Evolutionary conservation across 768 basidiomycete genomes (phyloP), one percentile per base, ranked within the genome.

Genomic region (Phlebiopsis flavidoalba): DNA sequence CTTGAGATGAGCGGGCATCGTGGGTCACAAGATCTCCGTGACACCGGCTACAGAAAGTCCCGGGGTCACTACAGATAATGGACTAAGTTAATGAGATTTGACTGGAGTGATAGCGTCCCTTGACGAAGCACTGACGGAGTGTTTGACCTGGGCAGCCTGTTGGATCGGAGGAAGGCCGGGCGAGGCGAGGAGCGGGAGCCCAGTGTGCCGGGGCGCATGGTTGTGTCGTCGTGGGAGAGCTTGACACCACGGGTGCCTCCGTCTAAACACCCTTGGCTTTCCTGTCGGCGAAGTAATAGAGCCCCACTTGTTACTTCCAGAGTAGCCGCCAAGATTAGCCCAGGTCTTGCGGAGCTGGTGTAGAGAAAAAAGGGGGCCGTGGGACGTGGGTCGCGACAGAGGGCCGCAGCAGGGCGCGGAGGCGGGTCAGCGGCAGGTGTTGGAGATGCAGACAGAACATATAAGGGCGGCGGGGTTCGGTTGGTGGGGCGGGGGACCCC

Each of bases 81-180:
- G n/a, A n/a, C n/a, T n/a, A n/a, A n/a, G n/a, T n/a, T n/a, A n/a
- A 48, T 43, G 37, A 24, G 31, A 31, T 55, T 1, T 54, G 45
- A 22, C 5, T 4, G 21, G n/a, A n/a, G 3, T 5, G 53, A 66
- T 58, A 43, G 73, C 73, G 54, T 69, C 90, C 90, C 85, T 97
- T 98, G 79, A 98, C 88, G 75, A 98, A 99, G 74, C 93, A 94
- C 61, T 89, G 87, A 1, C n/a, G 91, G 72, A 11, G 85, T 91
- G 22, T 81, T n/a, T 80, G 57, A 95, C 77, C 62, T 74, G 79
- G 57, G 80, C 74, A 14, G 89, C 90, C 59, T 88, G 86, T 47
- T 79, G 70, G 58, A 77, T 67, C 8, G 86, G 81, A 64, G 83
- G 79, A 7, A 80, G 77, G 51, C 77, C 75, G 71, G 7, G 66